These are phyloP conservation scores for Nakaseomyces nivariensis DNA, from an alignment of 1,139 yeast genomes.

Conservation along the genomic window DNA sequence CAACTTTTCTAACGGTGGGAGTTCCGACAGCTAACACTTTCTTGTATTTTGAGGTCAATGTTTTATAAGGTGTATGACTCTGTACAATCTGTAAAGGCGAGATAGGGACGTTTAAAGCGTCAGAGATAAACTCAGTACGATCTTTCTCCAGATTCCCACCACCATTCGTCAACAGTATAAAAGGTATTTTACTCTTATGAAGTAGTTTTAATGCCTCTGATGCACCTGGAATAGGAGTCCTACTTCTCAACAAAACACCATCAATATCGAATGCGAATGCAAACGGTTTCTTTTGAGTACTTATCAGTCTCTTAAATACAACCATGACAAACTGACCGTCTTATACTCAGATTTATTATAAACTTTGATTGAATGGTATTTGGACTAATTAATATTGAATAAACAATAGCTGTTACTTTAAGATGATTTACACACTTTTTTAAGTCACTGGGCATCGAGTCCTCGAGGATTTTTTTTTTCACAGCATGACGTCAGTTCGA, in stretches of 20 bases:
- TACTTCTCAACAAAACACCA: conserved; percentile 84
- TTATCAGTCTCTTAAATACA: conserved; percentile 13
- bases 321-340: neutral
- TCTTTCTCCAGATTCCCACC: conserved; percentile 71
- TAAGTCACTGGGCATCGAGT: neutral
- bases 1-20: conserved; percentile 64
- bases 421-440: neutral
- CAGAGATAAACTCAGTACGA: conserved; percentile 49
- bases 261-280: conserved; percentile 57
- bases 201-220: conserved; percentile 51
- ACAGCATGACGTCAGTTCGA: neutral
- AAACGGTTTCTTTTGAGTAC: conserved; percentile 12
- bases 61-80: conserved; percentile 83
- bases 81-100: conserved; percentile 66
- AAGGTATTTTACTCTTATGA: conserved; percentile 55
- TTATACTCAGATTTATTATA: neutral
- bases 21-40: conserved; percentile 83
- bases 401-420: too few species aligned
- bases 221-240: conserved; percentile 60
- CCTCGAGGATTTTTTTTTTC: neutral
- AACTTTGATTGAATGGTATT: too few species aligned
- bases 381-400: too few species aligned
- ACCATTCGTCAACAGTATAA: conserved; percentile 80
- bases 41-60: conserved; percentile 42
- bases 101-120: conserved; percentile 41